These are phyloP conservation scores for Spiromastix sp. DNA, from an alignment of 2,329 filamentous ascomycete species.

Conservation along the genomic window DNA sequence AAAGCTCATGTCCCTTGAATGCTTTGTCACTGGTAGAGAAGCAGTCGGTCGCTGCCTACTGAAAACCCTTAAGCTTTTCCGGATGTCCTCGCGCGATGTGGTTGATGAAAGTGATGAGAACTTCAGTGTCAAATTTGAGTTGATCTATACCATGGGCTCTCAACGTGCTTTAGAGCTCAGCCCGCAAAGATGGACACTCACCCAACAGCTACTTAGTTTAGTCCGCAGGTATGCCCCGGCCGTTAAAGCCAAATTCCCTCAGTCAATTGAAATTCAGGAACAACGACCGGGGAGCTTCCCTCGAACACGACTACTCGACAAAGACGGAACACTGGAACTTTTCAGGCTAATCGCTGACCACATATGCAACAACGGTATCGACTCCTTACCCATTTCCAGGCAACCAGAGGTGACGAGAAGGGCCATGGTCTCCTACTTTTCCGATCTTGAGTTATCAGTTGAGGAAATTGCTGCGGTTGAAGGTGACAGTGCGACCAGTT, in stretches of 20 bases:
- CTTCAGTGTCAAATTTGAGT: slow-evolving; percentile 49
- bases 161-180: slow-evolving; percentile 42
- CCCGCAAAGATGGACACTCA: slow-evolving; percentile 46
- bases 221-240: slow-evolving; percentile 25
- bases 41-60: slow-evolving; percentile 40
- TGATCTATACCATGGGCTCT: slow-evolving; percentile 51
- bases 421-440: slow-evolving; percentile 37
- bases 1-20: slow-evolving; percentile 50
- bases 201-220: slow-evolving; percentile 43
- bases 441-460: slow-evolving; percentile 18
- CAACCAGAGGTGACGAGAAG: slow-evolving; percentile 22
- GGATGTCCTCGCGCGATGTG: slow-evolving; percentile 42
- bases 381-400: slow-evolving; percentile 34
- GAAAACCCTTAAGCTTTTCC: slow-evolving; percentile 41
- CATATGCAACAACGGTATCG: slow-evolving; percentile 37
- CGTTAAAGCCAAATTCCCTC: slow-evolving; percentile 22
- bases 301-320: slow-evolving; percentile 37
- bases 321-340: slow-evolving; percentile 23
- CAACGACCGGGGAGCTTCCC: slow-evolving; percentile 33
- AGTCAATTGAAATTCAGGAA: slow-evolving; percentile 35
- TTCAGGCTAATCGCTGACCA: slow-evolving; percentile 17
- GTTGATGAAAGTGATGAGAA: slow-evolving; percentile 57
- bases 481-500: slow-evolving; percentile 25
- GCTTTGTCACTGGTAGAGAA: slow-evolving; percentile 38
- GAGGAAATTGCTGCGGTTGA: slow-evolving; percentile 30